phyloP scores from a whole-genome alignment of 2,329 filamentous ascomycete species.

The Fusarium sp. region DNA sequence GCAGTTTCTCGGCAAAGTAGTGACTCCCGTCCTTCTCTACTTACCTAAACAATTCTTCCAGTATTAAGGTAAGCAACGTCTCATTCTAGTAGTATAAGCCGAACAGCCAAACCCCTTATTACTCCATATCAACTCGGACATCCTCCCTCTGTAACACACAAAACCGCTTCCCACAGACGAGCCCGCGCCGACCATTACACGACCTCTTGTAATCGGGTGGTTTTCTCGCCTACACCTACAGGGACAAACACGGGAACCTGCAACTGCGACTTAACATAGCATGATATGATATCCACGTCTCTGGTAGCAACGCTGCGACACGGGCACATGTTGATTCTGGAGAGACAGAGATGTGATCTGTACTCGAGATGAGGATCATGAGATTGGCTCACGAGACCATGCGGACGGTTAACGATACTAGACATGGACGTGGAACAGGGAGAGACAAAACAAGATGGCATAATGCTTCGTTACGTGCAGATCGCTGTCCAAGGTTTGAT shows the following conservation, averaged over 20 bases:
- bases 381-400: neutral
- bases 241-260: constrained; percentile 33
- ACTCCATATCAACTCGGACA: neutral
- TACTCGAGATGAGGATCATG: neutral
- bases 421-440: neutral
- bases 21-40: neutral
- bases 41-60: too few species aligned
- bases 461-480: neutral
- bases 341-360: neutral
- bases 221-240: constrained; percentile 21
- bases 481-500: neutral
- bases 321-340: constrained; percentile 5
- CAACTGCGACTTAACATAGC: constrained; percentile 23
- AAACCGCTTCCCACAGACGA: constrained; percentile 24
- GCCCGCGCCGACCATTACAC: constrained; percentile 13
- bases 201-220: constrained; percentile 10
- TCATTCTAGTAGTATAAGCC: constrained; percentile 13
- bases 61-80: too few species aligned
- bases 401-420: neutral
- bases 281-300: constrained; percentile 1
- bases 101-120: constrained; percentile 3
- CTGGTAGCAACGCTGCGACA: constrained; percentile 28
- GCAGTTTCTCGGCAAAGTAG: constrained; percentile 13
- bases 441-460: neutral
- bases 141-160: constrained; percentile 1